These are phyloP conservation scores for Brassica nigra DNA, from an alignment of 345 rosid species.

Conservation along the genomic window DNA sequence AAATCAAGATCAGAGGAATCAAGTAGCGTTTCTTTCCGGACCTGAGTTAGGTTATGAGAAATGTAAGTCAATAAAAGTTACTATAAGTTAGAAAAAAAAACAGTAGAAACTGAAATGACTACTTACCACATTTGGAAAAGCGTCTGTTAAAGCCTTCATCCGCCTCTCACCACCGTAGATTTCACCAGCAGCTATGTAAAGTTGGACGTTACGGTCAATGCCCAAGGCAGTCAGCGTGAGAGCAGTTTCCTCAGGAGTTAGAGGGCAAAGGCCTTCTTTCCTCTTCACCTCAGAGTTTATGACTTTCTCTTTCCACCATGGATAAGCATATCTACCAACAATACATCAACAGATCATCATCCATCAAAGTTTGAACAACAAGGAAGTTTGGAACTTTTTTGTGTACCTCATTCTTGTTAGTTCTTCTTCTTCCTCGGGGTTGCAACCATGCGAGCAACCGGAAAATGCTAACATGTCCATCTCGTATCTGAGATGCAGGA, in stretches of 20 bases:
- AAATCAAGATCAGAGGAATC: constrained; percentile 62
- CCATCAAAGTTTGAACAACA: constrained; percentile 5
- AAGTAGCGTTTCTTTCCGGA: constrained; percentile 78
- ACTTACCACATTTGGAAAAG: constrained; percentile 91
- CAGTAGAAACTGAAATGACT: not conserved
- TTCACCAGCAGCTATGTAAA: constrained; percentile 96
- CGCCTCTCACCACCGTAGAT: constrained; percentile 84
- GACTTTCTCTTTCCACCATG: constrained; percentile 87
- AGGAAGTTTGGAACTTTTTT: not conserved
- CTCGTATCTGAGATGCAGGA: constrained; percentile 94
- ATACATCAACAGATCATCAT: constrained; percentile 9
- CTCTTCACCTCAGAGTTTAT: constrained; percentile 83
- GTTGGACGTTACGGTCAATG: constrained; percentile 74
- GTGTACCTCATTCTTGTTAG: constrained; percentile 80
- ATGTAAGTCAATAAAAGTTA: constrained; percentile 10
- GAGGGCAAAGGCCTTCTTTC: constrained; percentile 87
- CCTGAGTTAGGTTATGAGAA: constrained; percentile 50
- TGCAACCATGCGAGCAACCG: constrained; percentile 94
- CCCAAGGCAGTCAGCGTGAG: constrained; percentile 72
- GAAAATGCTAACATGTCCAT: constrained; percentile 99
- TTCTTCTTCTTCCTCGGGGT: constrained; percentile 71
- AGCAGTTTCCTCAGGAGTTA: constrained; percentile 97
- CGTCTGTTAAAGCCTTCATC: constrained; percentile 56
- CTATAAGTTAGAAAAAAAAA: not conserved
- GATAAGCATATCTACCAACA: constrained; percentile 70